Evolutionary conservation across 164 flowering plant genomes (phyloP).

Genomic region (Piper betle): DNA sequence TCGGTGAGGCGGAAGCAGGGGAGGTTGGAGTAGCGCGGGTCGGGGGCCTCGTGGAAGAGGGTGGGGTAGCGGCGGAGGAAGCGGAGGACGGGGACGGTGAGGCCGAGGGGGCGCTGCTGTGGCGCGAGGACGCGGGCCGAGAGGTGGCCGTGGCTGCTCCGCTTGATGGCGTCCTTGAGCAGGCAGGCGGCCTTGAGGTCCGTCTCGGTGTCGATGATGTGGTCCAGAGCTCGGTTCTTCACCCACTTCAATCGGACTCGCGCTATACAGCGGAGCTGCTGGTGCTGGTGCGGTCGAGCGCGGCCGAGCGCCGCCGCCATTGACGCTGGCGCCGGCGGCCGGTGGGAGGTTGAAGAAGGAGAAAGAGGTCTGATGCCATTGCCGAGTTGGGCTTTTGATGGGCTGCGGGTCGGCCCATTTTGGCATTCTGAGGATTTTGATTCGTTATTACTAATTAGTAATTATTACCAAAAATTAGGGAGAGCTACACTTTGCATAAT

Average conservation of each 20-base stretch:
- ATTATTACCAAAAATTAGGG: no score
- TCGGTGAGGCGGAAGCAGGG: conserved; percentile 63
- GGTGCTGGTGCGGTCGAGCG: not conserved
- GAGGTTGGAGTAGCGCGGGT: conserved; percentile 39
- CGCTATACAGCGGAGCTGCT: conserved; percentile 10
- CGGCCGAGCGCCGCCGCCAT: no score
- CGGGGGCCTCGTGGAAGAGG: conserved; percentile 66
- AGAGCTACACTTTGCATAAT: no score
- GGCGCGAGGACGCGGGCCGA: conserved; percentile 48
- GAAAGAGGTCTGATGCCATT: no score
- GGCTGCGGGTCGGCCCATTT: no score
- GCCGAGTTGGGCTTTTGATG: no score
- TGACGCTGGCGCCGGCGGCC: no score
- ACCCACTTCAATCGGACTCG: conserved; percentile 92
- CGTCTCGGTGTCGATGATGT: conserved; percentile 77
- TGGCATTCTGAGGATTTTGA: no score
- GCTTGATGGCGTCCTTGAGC: conserved; percentile 81
- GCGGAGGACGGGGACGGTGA: conserved; percentile 86
- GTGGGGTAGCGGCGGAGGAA: conserved; percentile 85
- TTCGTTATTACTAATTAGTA: no score
- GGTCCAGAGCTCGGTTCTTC: conserved; percentile 66
- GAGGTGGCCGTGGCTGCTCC: conserved; percentile 61
- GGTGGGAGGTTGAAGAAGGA: no score
- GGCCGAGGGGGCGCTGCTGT: conserved; percentile 75
- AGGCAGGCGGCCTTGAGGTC: conserved; percentile 88